Evolutionary conservation across 75 land plant species (phyloP), one percentile per base, ranked within the genome.

Genomic region (Gnetum montanum): DNA sequence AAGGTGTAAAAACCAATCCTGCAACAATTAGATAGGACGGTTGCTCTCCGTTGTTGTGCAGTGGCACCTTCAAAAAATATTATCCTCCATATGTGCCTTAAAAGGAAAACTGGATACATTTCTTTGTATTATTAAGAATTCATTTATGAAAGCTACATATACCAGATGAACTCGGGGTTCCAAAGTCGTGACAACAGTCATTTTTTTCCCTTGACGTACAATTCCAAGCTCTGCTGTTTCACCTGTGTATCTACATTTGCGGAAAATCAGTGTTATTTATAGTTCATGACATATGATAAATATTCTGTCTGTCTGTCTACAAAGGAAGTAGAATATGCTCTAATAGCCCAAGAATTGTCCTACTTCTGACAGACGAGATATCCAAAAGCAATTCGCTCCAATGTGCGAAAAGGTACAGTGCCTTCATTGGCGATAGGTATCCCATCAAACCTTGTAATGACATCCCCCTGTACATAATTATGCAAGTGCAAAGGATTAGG

Each of bases 291-390:
- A n/a, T 49, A 49, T 49, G 20, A 8, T 49, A 15, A 49, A 15
- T 8, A n/a, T n/a, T n/a, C n/a, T n/a, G n/a, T n/a, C n/a, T n/a
- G n/a, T n/a, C n/a, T n/a, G n/a, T n/a, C n/a, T n/a, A n/a, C n/a
- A n/a, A n/a, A n/a, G n/a, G n/a, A n/a, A n/a, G n/a, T n/a, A n/a
- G n/a, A n/a, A 11, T 49, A n/a, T n/a, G 15, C 20, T 49, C 20
- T n/a, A n/a, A n/a, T n/a, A n/a, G n/a, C n/a, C n/a, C n/a, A n/a
- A n/a, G n/a, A n/a, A n/a, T n/a, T 8, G 35, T 23, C 28, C 74
- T 89, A 93, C 98, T 90, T 94, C 76, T 85, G 96, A 73, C 86
- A 85, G 41, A 90, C 79, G 38, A 94, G 80, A 47, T 77, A 94
- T 47, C 88, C 82, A 37, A 94, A 85, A 48, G 94, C 96, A 56